phyloP scores from a whole-genome alignment of 2,329 filamentous ascomycete genomes.

The Aureobasidium subglaciale region DNA sequence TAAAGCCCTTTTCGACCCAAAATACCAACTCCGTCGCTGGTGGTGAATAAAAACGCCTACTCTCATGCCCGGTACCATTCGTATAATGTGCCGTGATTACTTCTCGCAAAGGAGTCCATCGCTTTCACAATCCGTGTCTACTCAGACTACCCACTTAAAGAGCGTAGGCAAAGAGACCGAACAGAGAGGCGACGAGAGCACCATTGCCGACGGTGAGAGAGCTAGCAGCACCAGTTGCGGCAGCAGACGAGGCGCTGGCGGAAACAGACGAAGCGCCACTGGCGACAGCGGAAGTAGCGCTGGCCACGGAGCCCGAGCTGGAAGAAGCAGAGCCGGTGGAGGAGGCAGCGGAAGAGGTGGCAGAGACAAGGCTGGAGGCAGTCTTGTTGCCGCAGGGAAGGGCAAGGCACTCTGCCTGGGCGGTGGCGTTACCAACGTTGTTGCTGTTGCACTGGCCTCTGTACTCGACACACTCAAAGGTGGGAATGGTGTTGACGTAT shows the following conservation, averaged over 20 bases:
- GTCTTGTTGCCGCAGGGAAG: conserved; percentile 48
- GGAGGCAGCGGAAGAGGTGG: conserved; percentile 22
- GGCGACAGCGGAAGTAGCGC: conserved; percentile 24
- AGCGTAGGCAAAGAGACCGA: conserved; percentile 51
- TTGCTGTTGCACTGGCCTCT: conserved; percentile 36
- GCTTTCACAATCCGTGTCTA: background rate
- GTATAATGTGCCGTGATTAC: conserved; percentile 9
- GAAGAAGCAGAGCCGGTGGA: conserved; percentile 23
- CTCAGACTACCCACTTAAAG: conserved; percentile 36
- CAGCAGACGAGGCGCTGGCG: conserved; percentile 21
- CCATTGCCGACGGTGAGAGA: conserved; percentile 39
- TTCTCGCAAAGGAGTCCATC: background rate
- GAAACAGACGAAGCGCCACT: conserved; percentile 18
- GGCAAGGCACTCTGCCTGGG: conserved; percentile 40
- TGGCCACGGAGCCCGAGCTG: conserved; percentile 22
- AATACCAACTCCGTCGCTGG: conserved; percentile 15
- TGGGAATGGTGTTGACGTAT: conserved; percentile 54
- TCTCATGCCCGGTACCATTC: conserved; percentile 11
- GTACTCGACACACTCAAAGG: conserved; percentile 51
- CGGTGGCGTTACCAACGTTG: conserved; percentile 32
- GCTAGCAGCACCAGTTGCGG: conserved; percentile 36
- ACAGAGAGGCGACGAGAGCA: conserved; percentile 45
- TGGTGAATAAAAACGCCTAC: conserved; percentile 11
- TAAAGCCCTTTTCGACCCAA: background rate
- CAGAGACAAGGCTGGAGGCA: conserved; percentile 32